Conservation (phyloP, 192 early-diverging fungal genomes). For the Backusella mclennaniae region DNA sequence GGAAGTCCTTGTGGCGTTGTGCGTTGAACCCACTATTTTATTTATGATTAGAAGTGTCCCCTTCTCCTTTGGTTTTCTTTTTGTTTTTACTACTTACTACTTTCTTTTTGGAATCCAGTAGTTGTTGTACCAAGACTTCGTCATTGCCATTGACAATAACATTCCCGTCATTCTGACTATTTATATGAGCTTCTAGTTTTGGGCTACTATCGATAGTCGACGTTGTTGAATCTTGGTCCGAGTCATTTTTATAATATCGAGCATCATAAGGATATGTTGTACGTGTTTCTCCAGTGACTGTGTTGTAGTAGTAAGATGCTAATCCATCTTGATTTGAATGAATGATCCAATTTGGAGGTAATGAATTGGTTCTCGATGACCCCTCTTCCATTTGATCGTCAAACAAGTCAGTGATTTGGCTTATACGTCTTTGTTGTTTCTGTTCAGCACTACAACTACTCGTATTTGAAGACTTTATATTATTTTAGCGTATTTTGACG, state of each 20-base stretch:
- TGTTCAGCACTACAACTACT: background rate
- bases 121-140: background rate
- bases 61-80: too few relatives aligned
- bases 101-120: background rate
- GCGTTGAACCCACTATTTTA: background rate
- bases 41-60: background rate
- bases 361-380: background rate
- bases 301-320: slow-evolving; percentile 33
- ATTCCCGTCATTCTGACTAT: background rate
- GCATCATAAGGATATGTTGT: slow-evolving; percentile 15
- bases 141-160: background rate
- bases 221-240: background rate
- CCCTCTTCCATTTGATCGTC: background rate
- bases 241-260: background rate
- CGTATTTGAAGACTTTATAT: background rate
- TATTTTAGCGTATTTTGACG: background rate
- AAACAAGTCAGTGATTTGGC: background rate
- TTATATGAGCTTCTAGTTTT: background rate
- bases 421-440: background rate
- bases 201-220: slow-evolving; percentile 5
- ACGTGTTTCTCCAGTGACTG: slow-evolving; percentile 29
- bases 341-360: slow-evolving; percentile 18
- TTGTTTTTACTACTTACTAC: background rate
- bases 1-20: background rate
- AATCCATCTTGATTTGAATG: slow-evolving; percentile 29